phyloP scores from a whole-genome alignment of 179 eudicot species.

The Beta macrorhiza region DNA sequence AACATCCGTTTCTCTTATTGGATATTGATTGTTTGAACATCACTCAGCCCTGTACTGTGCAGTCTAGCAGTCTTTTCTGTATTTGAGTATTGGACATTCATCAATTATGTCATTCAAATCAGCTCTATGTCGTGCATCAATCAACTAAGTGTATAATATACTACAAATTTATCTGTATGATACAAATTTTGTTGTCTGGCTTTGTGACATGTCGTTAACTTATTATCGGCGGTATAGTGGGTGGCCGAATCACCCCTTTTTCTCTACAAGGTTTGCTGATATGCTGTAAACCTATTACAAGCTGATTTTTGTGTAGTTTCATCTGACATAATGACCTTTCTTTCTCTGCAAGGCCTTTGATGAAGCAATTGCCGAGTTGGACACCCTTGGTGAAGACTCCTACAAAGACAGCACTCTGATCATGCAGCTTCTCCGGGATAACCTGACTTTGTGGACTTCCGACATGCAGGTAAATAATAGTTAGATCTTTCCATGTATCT shows the following conservation, averaged over 20 bases:
- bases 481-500: background rate
- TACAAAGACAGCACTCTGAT: conserved; percentile 71
- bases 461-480: conserved; percentile 53
- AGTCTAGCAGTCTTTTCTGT: too few species aligned
- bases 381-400: conserved; percentile 67
- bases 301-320: background rate
- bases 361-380: conserved; percentile 66
- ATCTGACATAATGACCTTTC: background rate
- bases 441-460: conserved; percentile 68
- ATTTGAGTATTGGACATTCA: background rate
- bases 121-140: background rate
- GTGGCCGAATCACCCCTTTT: background rate
- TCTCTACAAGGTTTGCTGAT: background rate
- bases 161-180: background rate
- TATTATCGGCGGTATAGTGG: background rate
- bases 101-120: background rate
- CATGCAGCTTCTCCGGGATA: conserved; percentile 68
- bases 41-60: background rate
- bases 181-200: background rate
- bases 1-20: background rate
- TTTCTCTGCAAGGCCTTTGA: conserved; percentile 47
- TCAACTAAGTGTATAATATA: background rate
- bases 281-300: background rate
- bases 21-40: background rate
- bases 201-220: background rate